Evolutionary conservation across 208 protist species (phyloP), one percentile per base, ranked within the genome.

Genomic region (Trypanosoma theileri): DNA sequence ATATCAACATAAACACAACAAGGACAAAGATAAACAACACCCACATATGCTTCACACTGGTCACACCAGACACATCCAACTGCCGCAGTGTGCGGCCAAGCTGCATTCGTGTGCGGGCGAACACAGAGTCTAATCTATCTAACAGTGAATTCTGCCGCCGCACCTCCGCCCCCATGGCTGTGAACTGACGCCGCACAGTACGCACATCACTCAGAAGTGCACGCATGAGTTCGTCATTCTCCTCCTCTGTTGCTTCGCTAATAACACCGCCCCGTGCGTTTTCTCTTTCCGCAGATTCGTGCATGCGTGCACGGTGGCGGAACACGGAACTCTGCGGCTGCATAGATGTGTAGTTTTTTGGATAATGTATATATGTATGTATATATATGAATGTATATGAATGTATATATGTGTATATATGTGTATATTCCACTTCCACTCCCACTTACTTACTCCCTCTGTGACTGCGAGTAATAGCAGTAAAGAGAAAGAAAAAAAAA

Each of bases 11-110:
- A 56, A 79, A 73, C 13, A 73, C 57, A 21, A 88, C 64, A 60
- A 95, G 28, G 17, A 88, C 80, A 66, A 95, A 92, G 4, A 93
- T 67, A 21, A 87, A 87, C n/a, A 95, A 76, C 24, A 89, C 42
- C 87, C 89, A 95, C 73, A 95, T 91, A 66, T 95, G 89, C n/a
- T 48, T 71, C 45, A 86, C 69, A 46, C 68, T 67, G 51, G 67
- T 75, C 46, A 77, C 40, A 17, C 69, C 76, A 24, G 60, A 58
- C 6, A 69, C 52, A 57, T 85, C 70, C 22, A 95, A 66, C 31
- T 83, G 78, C 21, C 65, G 74, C 75, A 95, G 83, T 35, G 86
- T 91, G 22, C 63, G 67, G 0, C 63, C 59, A 9, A 95, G 63
- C 0, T 75, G 75, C 17, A 60, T 68, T n/a, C 79, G 73, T 13